phyloP scores from a whole-genome alignment of 345 rosid genomes.

The Populus ilicifolia region DNA sequence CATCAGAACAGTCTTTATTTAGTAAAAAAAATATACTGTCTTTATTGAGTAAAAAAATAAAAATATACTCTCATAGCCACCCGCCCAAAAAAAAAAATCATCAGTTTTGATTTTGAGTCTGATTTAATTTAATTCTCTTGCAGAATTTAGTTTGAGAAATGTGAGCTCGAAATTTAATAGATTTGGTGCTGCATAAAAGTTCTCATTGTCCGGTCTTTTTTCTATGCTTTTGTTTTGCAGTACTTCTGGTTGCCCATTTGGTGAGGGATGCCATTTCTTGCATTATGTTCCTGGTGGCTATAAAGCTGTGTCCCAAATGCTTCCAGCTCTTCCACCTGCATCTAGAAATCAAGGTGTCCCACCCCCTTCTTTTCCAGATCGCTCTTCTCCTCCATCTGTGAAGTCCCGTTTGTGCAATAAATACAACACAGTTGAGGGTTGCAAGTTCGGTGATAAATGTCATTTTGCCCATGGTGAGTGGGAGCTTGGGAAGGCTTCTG shows the following conservation, averaged over 20 bases:
- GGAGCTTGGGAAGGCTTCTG: conserved; percentile 65
- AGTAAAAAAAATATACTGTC: neutral
- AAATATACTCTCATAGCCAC: neutral
- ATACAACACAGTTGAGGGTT: conserved; percentile 72
- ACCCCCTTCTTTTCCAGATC: conserved; percentile 44
- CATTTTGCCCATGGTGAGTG: conserved; percentile 84
- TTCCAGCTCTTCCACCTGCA: conserved; percentile 48
- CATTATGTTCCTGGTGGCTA: conserved; percentile 96
- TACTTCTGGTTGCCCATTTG: conserved; percentile 94
- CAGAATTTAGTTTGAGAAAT: neutral
- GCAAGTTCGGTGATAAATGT: conserved; percentile 79
- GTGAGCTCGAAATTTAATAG: neutral
- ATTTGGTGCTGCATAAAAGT: neutral
- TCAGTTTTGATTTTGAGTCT: neutral
- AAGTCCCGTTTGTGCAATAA: conserved; percentile 68
- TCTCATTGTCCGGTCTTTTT: neutral
- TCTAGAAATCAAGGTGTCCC: conserved; percentile 55
- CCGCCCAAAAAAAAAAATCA: neutral
- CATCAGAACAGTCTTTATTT: neutral
- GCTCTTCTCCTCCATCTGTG: conserved; percentile 53
- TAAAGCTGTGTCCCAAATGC: conserved; percentile 78
- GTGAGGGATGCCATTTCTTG: conserved; percentile 95
- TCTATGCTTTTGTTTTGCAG: conserved; percentile 40
- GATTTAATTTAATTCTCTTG: neutral
- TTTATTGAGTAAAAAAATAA: neutral